phyloP scores from a whole-genome alignment of 208 protist species.

The Zelonia costaricensis region DNA sequence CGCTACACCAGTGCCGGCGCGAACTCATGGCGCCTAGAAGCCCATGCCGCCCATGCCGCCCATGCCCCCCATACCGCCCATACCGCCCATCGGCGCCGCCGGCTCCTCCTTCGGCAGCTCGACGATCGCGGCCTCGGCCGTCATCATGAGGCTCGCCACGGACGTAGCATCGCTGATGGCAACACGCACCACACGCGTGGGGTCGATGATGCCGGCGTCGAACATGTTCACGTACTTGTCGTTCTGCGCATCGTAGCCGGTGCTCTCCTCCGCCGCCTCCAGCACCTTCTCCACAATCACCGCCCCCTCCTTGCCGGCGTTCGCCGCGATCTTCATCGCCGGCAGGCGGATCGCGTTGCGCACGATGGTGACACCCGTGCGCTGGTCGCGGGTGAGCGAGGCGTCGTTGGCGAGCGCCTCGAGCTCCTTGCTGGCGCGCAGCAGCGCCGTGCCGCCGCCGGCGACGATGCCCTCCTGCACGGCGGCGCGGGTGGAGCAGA shows the following conservation, averaged over 20 bases:
- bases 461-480: conserved; percentile 99
- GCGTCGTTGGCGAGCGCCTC: conserved; percentile 73
- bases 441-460: conserved; percentile 97
- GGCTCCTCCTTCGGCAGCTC: conserved; percentile 54
- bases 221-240: conserved; percentile 98
- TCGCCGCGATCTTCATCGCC: conserved; percentile 95
- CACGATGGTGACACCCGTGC: conserved; percentile 96
- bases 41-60: conserved; percentile 61
- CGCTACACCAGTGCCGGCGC: too few relatives aligned
- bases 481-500: conserved; percentile 99
- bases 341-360: conserved; percentile 92
- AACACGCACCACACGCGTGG: conserved; percentile 98
- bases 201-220: conserved; percentile 99
- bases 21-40: conserved; percentile 29
- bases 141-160: conserved; percentile 98
- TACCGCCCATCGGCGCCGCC: conserved; percentile 38
- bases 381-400: conserved; percentile 91
- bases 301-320: conserved; percentile 97
- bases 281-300: conserved; percentile 98
- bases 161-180: conserved; percentile 96
- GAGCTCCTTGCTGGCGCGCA: conserved; percentile 91
- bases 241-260: conserved; percentile 96
- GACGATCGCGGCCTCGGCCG: conserved; percentile 89
- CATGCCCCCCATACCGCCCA: conserved; percentile 75
- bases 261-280: conserved; percentile 54